Evolutionary conservation across 495 filamentous ascomycete genomes (phyloP), one percentile per base, ranked within the genome.

Genomic region (Talaromyces adpressus): DNA sequence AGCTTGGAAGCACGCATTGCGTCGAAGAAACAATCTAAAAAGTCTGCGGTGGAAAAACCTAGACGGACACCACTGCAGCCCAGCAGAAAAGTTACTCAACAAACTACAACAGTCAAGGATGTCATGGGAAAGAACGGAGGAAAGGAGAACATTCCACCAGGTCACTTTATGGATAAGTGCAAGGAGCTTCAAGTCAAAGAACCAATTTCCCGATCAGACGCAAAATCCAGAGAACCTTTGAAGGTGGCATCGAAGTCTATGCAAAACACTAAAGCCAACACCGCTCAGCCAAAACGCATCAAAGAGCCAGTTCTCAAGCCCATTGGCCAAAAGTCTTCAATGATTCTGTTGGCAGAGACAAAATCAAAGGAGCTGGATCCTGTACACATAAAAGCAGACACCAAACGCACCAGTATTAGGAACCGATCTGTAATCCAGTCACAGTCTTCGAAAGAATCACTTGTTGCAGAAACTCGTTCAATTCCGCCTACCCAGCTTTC

Each of bases 111-210:
- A 14, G 63, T 65, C 9, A 47, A 66, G n/a, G 78, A 83, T 63
- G 61, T 77, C 27, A 61, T 69, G 64, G 79, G 77, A 16, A 75
- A 71, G 57, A 77, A 77, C 63, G 74, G 75, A 0, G 80, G 79
- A 36, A 83, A 83, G 41, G 80, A 82, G 61, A 83, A 81, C 18
- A 69, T 79, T 1, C 79, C 79, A 3, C 79, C 77, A 5, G 79
- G 77, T 2, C 56, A 62, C 39, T 5, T 54, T 25, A 11, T 69
- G 14, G 63, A 66, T 4, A 23, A 57, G 61, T 70, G 68, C 12
- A 63, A 65, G 29, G 22, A 14, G 6, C 4, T 34, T 12, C 6
- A 9, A 23, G n/a, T 34, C 5, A 32, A 62, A 8, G 6, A 73
- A 75, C 30, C 39, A 49, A 7, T 56, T 25, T 27, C 60, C 34